Evolutionary conservation across 768 basidiomycete species (phyloP).

Genomic region (Gymnopilus dilepis): DNA sequence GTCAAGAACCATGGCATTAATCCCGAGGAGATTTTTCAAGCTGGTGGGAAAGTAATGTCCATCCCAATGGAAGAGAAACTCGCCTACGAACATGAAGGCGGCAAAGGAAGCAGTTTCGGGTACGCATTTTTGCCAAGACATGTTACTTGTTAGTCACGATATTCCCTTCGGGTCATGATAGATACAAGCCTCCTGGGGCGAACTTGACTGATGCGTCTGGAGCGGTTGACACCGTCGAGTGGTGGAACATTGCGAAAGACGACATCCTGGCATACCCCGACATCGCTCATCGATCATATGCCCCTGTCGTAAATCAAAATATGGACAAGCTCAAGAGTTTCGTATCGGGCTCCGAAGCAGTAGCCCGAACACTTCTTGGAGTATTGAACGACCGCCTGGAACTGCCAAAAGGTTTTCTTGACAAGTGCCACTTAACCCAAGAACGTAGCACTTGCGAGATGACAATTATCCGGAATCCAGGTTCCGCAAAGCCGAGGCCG

Average conservation of each 20-base stretch:
- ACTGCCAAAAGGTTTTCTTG: not conserved
- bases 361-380: not conserved
- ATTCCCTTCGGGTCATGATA: not conserved
- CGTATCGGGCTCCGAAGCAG: not conserved
- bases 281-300: not conserved
- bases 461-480: constrained; percentile 2
- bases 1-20: not conserved
- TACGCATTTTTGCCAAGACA: not conserved
- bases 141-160: not conserved
- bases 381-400: not conserved
- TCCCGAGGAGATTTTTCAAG: not conserved
- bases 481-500: not conserved
- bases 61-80: constrained; percentile 4
- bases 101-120: not conserved
- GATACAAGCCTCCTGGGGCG: constrained; percentile 6
- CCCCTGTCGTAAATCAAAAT: not conserved
- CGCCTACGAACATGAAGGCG: constrained; percentile 1
- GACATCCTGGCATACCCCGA: constrained; percentile 1
- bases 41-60: not conserved
- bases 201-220: not conserved
- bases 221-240: constrained; percentile 7
- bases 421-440: not conserved
- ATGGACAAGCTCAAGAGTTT: not conserved
- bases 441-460: constrained; percentile 4
- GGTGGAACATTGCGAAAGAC: constrained; percentile 9